These are phyloP conservation scores for Microbotryomycetes sp. DNA, from an alignment of 1,284 basidiomycete species.

Conservation along the genomic window DNA sequence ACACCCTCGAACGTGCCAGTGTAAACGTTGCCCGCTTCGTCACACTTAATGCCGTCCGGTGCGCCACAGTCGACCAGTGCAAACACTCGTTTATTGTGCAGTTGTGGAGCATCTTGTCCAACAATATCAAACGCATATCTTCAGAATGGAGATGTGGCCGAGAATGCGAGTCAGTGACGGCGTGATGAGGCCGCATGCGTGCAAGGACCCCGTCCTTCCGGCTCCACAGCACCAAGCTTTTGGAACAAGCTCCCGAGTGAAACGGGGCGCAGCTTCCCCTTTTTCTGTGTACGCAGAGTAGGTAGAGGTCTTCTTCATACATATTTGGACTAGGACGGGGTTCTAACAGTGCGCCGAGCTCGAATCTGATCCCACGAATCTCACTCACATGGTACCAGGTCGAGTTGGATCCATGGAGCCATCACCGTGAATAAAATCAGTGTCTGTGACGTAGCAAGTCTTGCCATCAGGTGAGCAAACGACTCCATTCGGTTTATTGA, in stretches of 20 bases:
- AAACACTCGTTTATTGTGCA: slow-evolving; percentile 58
- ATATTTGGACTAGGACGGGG: too few species aligned
- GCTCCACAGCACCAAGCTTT: too few species aligned
- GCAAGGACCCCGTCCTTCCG: too few species aligned
- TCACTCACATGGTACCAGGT: slow-evolving; percentile 6
- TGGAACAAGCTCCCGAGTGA: too few species aligned
- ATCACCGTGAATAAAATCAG: slow-evolving; percentile 14
- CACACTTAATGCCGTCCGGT: slow-evolving; percentile 56
- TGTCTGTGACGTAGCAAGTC: slow-evolving; percentile 58
- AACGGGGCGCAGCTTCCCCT: too few species aligned
- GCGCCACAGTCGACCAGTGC: slow-evolving; percentile 62
- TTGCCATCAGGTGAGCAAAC: slow-evolving; percentile 61
- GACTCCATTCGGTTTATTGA: slow-evolving; percentile 56
- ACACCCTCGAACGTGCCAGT: slow-evolving; percentile 65
- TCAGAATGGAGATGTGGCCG: not conserved
- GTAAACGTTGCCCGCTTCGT: slow-evolving; percentile 61
- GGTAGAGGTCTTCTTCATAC: too few species aligned
- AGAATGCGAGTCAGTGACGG: too few species aligned
- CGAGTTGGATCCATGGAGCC: slow-evolving; percentile 5
- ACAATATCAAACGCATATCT: slow-evolving; percentile 66
- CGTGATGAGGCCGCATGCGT: too few species aligned
- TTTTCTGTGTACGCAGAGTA: too few species aligned
- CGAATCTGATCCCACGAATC: not conserved
- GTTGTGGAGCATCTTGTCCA: slow-evolving; percentile 51
- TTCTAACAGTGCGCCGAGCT: not conserved